Percentiles rank a stretch among this genome's conserved stretches.
phyloP scores from a whole-genome alignment of 805 yeast species.

The Pichia phayaonensis region DNA sequence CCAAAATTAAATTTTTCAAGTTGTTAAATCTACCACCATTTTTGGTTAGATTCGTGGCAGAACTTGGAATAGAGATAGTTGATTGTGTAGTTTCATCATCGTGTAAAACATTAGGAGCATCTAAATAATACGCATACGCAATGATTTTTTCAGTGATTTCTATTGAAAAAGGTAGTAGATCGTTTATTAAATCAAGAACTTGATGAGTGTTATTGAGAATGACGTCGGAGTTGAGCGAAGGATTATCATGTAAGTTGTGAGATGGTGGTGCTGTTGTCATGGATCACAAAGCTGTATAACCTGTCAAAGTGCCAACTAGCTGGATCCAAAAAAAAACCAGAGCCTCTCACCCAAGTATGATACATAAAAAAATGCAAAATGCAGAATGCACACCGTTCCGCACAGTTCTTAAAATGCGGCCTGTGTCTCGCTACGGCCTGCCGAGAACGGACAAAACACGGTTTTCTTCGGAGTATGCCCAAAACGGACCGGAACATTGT shows the following conservation, averaged over 20 bases:
- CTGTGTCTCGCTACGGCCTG: too few species aligned
- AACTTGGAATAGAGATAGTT: background rate
- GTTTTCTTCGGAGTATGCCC: too few species aligned
- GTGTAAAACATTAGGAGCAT: slow-evolving; percentile 14
- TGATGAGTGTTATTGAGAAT: background rate
- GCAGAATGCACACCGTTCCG: too few species aligned
- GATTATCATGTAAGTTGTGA: background rate
- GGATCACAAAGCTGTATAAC: background rate
- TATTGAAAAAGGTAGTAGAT: slow-evolving; percentile 24
- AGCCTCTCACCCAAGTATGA: background rate
- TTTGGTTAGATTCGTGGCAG: slow-evolving; percentile 19
- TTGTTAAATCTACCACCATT: slow-evolving; percentile 20
- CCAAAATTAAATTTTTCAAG: slow-evolving; percentile 29
- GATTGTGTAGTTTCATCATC: background rate
- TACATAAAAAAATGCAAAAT: too few species aligned
- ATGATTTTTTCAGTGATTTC: slow-evolving; percentile 28
- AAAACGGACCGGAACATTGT: too few species aligned
- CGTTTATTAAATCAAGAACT: background rate
- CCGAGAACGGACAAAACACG: too few species aligned
- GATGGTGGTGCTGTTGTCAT: background rate
- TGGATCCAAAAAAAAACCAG: background rate
- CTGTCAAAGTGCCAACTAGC: background rate
- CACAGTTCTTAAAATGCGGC: too few species aligned
- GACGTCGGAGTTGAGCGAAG: background rate
- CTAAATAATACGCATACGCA: slow-evolving; percentile 23